Evolutionary conservation across 805 yeast species (phyloP), one percentile per base, ranked within the genome.

Genomic region (Myxozyma geophila): DNA sequence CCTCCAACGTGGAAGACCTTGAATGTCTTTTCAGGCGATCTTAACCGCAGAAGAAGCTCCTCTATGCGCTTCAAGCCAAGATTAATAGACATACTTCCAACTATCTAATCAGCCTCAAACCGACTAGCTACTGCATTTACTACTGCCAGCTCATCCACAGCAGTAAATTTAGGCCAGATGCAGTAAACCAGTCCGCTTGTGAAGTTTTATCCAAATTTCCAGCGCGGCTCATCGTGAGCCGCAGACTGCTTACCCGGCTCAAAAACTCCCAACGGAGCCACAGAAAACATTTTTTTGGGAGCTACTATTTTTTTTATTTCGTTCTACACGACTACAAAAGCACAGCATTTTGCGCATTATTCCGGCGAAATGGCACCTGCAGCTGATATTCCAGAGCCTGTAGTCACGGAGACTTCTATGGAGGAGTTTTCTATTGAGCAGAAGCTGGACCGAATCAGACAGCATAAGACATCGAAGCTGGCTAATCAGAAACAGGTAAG

Each of bases 1-100:
- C 99, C 99, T 0, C 97, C 97, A 3, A 95, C 82, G 73, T 95
- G 99, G n/a, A 95, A 78, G 0, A 91, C 86, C 65, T 84, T 83
- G 71, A 85, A 85, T 4, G 77, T 70, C 15, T 73, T 66, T 10
- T 90, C 95, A 0, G 97, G 98, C 70, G 85, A 83, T 0, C 23
- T 74, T 71, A 5, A 68, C 55, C 57, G 48, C 15, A 7, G 48
- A 12, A 87, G 77, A 2, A 88, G 79, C 46, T 72, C 70, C 0
- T 75, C 39, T 0, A 88, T 78, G 57, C 92, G 76, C 2, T 78
- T 66, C 12, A 89, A 77, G 1, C 90, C 90, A 10, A 89, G 76
- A 60, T 84, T 85, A 39, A 88, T 84, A 41, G 62, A 47, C 62
- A 58, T 62, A 10, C 15, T 40, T 44, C 36, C 7, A 23, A 28